Evolutionary conservation across 2,329 filamentous ascomycete species (phyloP).

Genomic region (Fusarium mundagurra): DNA sequence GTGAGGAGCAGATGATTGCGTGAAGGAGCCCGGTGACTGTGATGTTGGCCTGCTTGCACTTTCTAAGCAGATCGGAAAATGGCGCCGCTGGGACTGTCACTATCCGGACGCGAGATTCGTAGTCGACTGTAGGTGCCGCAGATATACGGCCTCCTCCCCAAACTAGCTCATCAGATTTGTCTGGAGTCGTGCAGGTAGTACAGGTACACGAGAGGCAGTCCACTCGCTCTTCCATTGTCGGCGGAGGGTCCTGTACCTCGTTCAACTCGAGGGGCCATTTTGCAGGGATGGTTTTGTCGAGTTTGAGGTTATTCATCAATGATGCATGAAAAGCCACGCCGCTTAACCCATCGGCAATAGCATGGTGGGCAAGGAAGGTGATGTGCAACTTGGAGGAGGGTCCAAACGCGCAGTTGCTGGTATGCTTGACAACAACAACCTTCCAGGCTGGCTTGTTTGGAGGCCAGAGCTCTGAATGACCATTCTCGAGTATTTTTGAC

Average conservation of each 20-base stretch:
- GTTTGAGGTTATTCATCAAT: not conserved
- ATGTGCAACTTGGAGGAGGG: not conserved
- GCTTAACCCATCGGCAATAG: constrained; percentile 21
- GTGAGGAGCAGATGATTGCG: not conserved
- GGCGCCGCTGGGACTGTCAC: not conserved
- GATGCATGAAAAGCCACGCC: constrained; percentile 8
- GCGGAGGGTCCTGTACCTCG: not conserved
- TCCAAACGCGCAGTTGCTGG: accelerated
- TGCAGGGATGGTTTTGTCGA: accelerated
- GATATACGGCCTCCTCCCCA: constrained; percentile 1
- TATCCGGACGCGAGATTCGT: not conserved
- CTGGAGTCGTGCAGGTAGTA: not conserved
- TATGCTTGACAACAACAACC: not conserved
- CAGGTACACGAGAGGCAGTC: not conserved
- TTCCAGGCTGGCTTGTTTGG: constrained; percentile 18
- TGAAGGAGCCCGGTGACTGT: constrained; percentile 14
- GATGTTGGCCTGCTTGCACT: not conserved
- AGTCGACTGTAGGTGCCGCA: not conserved
- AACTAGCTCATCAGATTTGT: not conserved
- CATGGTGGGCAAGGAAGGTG: constrained; percentile 20
- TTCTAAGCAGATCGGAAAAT: not conserved
- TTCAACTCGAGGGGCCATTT: constrained; percentile 8
- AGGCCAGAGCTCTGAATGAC: not conserved
- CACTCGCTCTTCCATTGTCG: not conserved
- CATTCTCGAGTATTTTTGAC: not conserved